A percentile compares a stretch with the other conserved stretches of the same genome.
Conservation (phyloP, 345 rosid genomes). For the Pistacia vera region DNA sequence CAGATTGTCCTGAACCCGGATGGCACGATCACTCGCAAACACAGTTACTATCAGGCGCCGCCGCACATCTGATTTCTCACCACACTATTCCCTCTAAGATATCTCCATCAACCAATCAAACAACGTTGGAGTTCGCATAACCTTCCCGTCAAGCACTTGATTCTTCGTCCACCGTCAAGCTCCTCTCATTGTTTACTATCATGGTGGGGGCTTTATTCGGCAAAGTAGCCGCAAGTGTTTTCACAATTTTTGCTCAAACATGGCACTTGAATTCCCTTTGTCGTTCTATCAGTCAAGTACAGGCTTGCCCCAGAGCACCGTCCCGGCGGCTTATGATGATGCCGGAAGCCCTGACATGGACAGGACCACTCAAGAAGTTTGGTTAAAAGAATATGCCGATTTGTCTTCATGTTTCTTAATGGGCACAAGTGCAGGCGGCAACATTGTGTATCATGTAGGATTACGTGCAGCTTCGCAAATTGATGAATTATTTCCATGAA, state of each 20-base stretch:
- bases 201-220: constrained; percentile 66
- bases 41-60: constrained; percentile 2
- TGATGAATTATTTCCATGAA: constrained; percentile 37
- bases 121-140: constrained; percentile 36
- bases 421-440: constrained; percentile 71
- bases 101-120: constrained; percentile 31
- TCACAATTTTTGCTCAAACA: constrained; percentile 40
- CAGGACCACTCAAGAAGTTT: constrained; percentile 27
- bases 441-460: constrained; percentile 54
- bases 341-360: constrained; percentile 51
- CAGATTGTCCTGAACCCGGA: constrained; percentile 35
- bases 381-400: constrained; percentile 45
- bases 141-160: constrained; percentile 21
- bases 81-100: constrained; percentile 32
- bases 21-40: constrained; percentile 41
- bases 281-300: constrained; percentile 50
- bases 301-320: constrained; percentile 73
- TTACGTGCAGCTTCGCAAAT: constrained; percentile 24
- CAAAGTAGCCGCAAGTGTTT: constrained; percentile 26
- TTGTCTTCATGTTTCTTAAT: constrained; percentile 38
- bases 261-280: constrained; percentile 32
- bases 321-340: constrained; percentile 71
- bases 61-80: constrained; percentile 20
- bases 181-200: constrained; percentile 66
- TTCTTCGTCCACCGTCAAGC: constrained; percentile 17